phyloP scores from a whole-genome alignment of 2,329 filamentous ascomycete species.

The Fusarium sp. region DNA sequence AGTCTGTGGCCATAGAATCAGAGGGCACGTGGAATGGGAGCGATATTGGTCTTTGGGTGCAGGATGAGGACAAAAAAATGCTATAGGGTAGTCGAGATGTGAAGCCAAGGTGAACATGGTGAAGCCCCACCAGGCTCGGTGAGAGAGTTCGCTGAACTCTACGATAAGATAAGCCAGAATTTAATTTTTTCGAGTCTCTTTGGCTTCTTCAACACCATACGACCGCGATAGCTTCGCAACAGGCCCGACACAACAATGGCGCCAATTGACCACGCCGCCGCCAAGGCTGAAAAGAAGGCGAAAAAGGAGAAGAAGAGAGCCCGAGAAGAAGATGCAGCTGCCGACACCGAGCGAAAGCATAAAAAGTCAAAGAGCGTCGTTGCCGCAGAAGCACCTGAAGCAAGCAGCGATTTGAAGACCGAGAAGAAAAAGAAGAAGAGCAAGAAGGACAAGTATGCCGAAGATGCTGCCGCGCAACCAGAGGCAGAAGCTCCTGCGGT shows the following conservation, averaged over 20 bases:
- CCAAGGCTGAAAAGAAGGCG: constrained; percentile 51
- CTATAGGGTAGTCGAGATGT: constrained; percentile 2
- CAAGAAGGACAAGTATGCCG: constrained; percentile 40
- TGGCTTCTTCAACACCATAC: constrained; percentile 17
- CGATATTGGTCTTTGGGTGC: not conserved
- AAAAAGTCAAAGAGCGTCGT: constrained; percentile 60
- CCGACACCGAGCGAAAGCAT: constrained; percentile 55
- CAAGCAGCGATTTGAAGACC: constrained; percentile 44
- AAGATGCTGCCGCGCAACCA: constrained; percentile 8
- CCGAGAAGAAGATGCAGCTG: constrained; percentile 52
- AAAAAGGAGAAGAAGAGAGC: constrained; percentile 57
- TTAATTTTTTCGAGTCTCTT: constrained; percentile 32
- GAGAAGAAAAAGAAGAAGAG: constrained; percentile 44
- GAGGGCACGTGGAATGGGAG: not conserved
- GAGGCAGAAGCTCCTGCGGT: constrained; percentile 9
- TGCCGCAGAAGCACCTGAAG: constrained; percentile 32
- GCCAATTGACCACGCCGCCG: constrained; percentile 43
- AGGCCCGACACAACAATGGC: constrained; percentile 43
- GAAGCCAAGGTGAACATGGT: not conserved
- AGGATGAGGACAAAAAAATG: not conserved
- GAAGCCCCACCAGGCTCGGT: constrained; percentile 26
- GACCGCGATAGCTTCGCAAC: constrained; percentile 20
- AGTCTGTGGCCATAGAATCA: not conserved
- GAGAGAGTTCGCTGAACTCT: constrained; percentile 21
- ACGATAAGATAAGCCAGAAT: constrained; percentile 32